These are phyloP conservation scores for Talaromyces liani DNA, from an alignment of 495 filamentous ascomycete species.

Conservation along the genomic window DNA sequence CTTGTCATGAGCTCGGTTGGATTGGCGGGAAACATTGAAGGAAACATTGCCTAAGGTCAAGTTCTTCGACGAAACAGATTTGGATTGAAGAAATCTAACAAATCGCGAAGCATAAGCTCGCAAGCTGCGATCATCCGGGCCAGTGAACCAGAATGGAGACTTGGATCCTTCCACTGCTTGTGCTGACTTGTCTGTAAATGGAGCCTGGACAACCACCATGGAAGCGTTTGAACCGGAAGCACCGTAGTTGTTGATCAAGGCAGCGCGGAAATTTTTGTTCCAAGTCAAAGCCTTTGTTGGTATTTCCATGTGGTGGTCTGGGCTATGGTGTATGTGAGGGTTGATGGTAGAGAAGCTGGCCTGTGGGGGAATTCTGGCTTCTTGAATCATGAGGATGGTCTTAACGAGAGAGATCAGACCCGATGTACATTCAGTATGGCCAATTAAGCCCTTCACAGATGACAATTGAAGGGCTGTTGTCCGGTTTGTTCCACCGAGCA, in stretches of 20 bases:
- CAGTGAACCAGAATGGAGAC: conserved; percentile 23
- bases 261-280: conserved; percentile 24
- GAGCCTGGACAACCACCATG: conserved; percentile 21
- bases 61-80: background rate
- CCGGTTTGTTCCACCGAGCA: conserved; percentile 23
- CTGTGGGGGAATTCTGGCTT: conserved; percentile 32
- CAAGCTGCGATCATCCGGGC: background rate
- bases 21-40: conserved; percentile 18
- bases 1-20: conserved; percentile 12
- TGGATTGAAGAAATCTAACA: background rate
- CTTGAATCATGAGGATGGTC: conserved; percentile 40
- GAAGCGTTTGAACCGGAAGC: conserved; percentile 38
- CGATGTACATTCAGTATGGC: conserved; percentile 44
- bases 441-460: conserved; percentile 43
- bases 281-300: conserved; percentile 19
- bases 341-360: conserved; percentile 35
- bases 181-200: background rate
- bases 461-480: conserved; percentile 17
- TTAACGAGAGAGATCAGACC: conserved; percentile 41
- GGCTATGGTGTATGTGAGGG: conserved; percentile 19
- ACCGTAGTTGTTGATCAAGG: conserved; percentile 42
- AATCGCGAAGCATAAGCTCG: background rate
- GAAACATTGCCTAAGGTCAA: conserved; percentile 9
- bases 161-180: conserved; percentile 9
- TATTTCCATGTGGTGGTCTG: conserved; percentile 33